Percentiles rank a stretch among this genome's conserved stretches.
These are phyloP conservation scores for Esteya vermicola DNA, from an alignment of 2,329 filamentous ascomycete genomes.

Conservation along the genomic window DNA sequence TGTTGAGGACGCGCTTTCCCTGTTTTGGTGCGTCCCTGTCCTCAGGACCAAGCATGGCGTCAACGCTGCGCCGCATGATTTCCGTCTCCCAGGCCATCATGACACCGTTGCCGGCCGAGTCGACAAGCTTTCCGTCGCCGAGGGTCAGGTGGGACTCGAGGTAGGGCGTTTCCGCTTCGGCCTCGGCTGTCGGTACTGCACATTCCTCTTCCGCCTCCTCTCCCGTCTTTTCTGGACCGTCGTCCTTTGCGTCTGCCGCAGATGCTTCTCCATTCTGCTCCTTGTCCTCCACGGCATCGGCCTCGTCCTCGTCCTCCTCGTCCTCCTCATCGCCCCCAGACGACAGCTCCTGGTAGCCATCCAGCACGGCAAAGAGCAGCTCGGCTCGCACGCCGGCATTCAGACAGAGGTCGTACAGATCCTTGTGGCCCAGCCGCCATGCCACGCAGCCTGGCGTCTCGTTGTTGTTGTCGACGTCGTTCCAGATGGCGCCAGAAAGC, in stretches of 20 bases:
- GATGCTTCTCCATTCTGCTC: neutral
- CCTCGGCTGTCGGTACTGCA: too few relatives aligned
- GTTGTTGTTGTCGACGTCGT: slow-evolving; percentile 72
- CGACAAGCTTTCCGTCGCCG: slow-evolving; percentile 52
- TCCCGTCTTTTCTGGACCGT: neutral
- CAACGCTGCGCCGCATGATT: slow-evolving; percentile 69
- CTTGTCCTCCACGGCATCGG: slow-evolving; percentile 9
- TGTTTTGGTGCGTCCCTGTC: slow-evolving; percentile 9
- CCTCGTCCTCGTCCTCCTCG: slow-evolving; percentile 24
- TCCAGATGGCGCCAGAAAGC: slow-evolving; percentile 89
- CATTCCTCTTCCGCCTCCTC: too few relatives aligned
- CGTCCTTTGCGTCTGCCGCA: neutral
- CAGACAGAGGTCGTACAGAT: slow-evolving; percentile 70
- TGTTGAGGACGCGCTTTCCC: slow-evolving; percentile 63
- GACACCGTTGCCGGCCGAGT: slow-evolving; percentile 64
- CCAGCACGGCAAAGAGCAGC: slow-evolving; percentile 67
- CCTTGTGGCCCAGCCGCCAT: slow-evolving; percentile 47
- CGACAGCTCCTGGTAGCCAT: slow-evolving; percentile 62
- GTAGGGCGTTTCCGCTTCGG: slow-evolving; percentile 43
- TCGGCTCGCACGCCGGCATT: slow-evolving; percentile 86
- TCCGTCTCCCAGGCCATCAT: slow-evolving; percentile 91
- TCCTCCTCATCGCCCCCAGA: slow-evolving; percentile 37
- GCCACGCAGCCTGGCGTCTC: slow-evolving; percentile 91
- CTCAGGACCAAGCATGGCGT: slow-evolving; percentile 45
- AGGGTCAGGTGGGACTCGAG: slow-evolving; percentile 54